These are phyloP conservation scores for Cercospora beticola DNA, from an alignment of 2,329 filamentous ascomycete genomes.

Conservation along the genomic window DNA sequence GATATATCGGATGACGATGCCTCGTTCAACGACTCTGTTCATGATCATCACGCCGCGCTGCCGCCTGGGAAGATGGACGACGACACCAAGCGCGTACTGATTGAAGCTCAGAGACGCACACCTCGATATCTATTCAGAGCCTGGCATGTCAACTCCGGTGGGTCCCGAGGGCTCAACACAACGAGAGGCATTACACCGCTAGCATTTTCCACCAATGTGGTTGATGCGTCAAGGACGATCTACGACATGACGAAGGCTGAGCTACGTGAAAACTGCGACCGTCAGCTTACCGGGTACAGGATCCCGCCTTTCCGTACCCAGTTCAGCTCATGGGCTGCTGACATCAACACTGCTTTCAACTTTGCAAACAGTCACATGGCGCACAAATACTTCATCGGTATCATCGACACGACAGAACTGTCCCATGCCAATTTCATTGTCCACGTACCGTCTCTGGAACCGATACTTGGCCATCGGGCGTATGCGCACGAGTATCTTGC, in stretches of 20 bases:
- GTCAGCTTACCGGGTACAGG: neutral
- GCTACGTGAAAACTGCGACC: neutral
- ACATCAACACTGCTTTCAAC: neutral
- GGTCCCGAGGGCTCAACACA: conserved; percentile 4
- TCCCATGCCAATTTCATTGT: neutral
- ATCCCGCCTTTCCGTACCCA: neutral
- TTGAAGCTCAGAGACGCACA: conserved; percentile 6
- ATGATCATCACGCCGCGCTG: neutral
- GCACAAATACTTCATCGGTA: neutral
- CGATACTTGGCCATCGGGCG: neutral
- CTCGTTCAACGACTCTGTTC: neutral
- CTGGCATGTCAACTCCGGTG: conserved; percentile 2
- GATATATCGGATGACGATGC: neutral
- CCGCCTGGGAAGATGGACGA: neutral
- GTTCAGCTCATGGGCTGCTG: conserved; percentile 12
- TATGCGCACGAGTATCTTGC: conserved; percentile 10
- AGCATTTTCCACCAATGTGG: neutral
- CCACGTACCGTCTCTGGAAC: conserved; percentile 1
- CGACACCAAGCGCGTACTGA: neutral
- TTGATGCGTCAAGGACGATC: neutral
- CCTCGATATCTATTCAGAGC: conserved; percentile 13
- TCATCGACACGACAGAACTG: conserved; percentile 14
- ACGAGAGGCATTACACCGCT: conserved; percentile 3
- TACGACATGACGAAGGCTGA: neutral
- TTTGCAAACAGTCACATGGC: neutral